Base-by-base conservation (phyloP, 2,329 filamentous ascomycete species). In the Gyromitra esculenta region DNA sequence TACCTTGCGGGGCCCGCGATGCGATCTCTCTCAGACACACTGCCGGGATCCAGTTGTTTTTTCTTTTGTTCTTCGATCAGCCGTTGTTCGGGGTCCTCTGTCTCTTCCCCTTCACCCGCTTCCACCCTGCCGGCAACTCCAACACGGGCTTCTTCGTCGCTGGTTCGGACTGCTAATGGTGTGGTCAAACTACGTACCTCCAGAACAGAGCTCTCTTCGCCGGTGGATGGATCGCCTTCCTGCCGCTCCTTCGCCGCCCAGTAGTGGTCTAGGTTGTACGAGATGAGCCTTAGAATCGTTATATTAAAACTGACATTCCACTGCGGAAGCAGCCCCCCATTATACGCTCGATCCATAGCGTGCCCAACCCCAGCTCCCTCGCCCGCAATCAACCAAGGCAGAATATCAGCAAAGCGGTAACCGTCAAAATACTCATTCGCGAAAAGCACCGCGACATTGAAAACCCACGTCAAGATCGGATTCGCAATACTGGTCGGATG, bases 221-320 rank as follows among this genome's bases (percentile, higher is more conserved):
- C 45, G 43, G 39, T 39, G 2, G 67, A 73, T 5, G 37, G 41
- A 62, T 52, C 73, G 56, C 64, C 70, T 52, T 67, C 62, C 48
- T 79, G 62, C 35, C 68, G 66, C 31, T 66, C 48, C 45, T 73
- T 73, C 1, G 78, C 77, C 81, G 92, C 96, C 95, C 96, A 99
- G 83, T 97, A 95, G 83, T 97, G 94, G 84, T 99, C 96, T 82
- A 99, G 84, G 83, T 98, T 98, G 87, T 97, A 99, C 83, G 95
- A 97, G 81, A 99, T 94, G 62, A 98, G 86, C 4, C 96, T 91
- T 72, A 99, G 85, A 35, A 98, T 91, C 1, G 95, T 97, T 77
- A 99, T 89, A 82, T 99, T 99, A 87, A 99, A 99, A 4, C 97
- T 87, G n/a, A 99, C 90, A 83, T 98, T 93, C 96, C 96, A 99